Evolutionary conservation across 2,329 filamentous ascomycete species (phyloP), one percentile per base, ranked within the genome.

Genomic region (Arthroderma sp.): DNA sequence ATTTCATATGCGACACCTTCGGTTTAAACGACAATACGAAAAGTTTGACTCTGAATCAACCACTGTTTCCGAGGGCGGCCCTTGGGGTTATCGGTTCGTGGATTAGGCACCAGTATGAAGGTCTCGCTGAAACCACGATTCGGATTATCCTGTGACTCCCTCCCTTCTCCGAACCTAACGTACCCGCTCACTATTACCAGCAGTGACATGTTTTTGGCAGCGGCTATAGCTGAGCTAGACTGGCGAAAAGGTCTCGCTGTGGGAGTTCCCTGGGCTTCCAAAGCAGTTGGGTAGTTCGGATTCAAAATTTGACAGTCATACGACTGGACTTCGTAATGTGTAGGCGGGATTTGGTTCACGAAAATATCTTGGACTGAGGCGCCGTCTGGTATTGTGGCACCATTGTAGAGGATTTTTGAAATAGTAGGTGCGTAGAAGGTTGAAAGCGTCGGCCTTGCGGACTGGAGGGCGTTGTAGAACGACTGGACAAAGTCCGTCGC

Each of bases 301-400:
- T 89, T 91, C 56, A 89, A 68, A 39, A 87, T 77, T 52, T 93
- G 85, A 47, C 78, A 80, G 63, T 94, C 84, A 54, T 82, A 78
- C 9, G 78, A 79, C 57, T 86, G 80, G 45, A 86, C 71, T 45
- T 89, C 83, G 65, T 86, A 91, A 53, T 71, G 80, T 65, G 66
- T 67, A 53, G 52, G 64, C 38, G 68, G 77, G 64, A 82, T 74
- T 54, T 86, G 77, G 4, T 73, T 73, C 46, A 79, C 72, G 52
- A 87, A 83, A 29, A 86, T 73, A 11, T 72, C 71, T 54, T 82
- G 77, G 55, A 87, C 81, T 38, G 79, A 78, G 42, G 69, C 66
- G 0, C 80, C 80, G 45, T 77, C 72, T 31, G 73, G 63, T 33
- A 85, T 67, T 2, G 75, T 64, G 40, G 79, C 78, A 54, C 87